Percentiles rank a stretch among this genome's conserved stretches.
phyloP scores from a whole-genome alignment of 2,329 filamentous ascomycete species.

The Alternaria infectoria region DNA sequence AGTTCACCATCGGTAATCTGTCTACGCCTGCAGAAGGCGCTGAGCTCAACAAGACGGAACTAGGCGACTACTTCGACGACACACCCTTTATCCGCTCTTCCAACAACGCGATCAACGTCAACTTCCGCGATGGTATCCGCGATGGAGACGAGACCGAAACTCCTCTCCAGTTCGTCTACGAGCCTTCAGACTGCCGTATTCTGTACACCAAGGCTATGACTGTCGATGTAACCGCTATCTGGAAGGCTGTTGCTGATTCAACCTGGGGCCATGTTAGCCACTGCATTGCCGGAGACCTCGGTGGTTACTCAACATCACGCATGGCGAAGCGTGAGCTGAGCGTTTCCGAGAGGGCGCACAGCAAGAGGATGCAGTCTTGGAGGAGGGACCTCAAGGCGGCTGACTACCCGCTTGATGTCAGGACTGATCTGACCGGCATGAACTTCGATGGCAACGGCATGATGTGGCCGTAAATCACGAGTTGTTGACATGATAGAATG shows the following conservation, averaged over 20 bases:
- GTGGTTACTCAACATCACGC: conserved; percentile 16
- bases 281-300: conserved; percentile 43
- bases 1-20: conserved; percentile 28
- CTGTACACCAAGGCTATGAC: conserved; percentile 66
- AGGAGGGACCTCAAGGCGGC: conserved; percentile 31
- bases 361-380: conserved; percentile 39
- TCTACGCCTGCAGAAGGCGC: conserved; percentile 32
- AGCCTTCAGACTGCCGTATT: conserved; percentile 67
- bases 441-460: conserved; percentile 28
- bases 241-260: conserved; percentile 55
- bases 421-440: conserved; percentile 34
- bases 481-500: not conserved
- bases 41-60: conserved; percentile 38
- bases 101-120: conserved; percentile 38
- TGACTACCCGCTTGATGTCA: conserved; percentile 47
- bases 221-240: conserved; percentile 59
- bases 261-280: conserved; percentile 41
- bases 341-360: conserved; percentile 28
- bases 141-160: conserved; percentile 50
- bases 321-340: conserved; percentile 34
- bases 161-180: conserved; percentile 67
- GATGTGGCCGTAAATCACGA: conserved; percentile 31
- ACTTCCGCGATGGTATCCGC: conserved; percentile 52
- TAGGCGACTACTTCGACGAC: conserved; percentile 41
- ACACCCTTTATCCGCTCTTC: conserved; percentile 40